phyloP scores from a whole-genome alignment of 1,284 basidiomycete species.

The Papiliotrema fonsecae region DNA sequence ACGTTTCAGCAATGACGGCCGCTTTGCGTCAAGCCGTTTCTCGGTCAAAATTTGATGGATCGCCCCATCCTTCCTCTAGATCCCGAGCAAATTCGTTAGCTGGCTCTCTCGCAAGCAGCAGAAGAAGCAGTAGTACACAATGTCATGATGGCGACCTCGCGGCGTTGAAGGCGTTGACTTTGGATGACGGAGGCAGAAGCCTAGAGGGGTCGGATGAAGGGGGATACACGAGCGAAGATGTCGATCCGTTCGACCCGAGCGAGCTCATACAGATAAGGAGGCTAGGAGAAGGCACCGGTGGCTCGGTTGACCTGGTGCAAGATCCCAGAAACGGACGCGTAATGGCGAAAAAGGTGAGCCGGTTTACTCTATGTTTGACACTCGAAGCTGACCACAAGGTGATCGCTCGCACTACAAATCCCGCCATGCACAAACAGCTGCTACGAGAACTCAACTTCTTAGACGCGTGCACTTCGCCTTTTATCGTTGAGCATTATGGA shows the following conservation, averaged over 20 bases:
- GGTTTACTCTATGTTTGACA: background rate
- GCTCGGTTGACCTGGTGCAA: constrained; percentile 86
- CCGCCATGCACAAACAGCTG: constrained; percentile 76
- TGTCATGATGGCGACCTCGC: constrained; percentile 8
- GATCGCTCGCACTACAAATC: constrained; percentile 89
- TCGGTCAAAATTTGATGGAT: constrained; percentile 18
- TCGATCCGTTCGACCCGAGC: constrained; percentile 43
- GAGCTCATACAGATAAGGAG: constrained; percentile 66
- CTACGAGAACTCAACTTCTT: constrained; percentile 89
- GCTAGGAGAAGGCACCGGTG: constrained; percentile 92
- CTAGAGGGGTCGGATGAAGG: constrained; percentile 3
- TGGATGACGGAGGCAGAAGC: constrained; percentile 8
- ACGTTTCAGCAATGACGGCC: constrained; percentile 35
- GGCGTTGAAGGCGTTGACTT: constrained; percentile 1
- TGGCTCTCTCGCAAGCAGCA: background rate
- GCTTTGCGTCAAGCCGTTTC: constrained; percentile 34
- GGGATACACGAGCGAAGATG: constrained; percentile 8
- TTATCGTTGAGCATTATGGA: constrained; percentile 90
- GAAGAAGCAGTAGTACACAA: constrained; percentile 8
- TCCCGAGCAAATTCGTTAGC: constrained; percentile 18
- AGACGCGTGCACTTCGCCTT: constrained; percentile 73
- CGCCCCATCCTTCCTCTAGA: constrained; percentile 13
- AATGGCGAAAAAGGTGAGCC: constrained; percentile 77
- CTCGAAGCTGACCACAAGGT: constrained; percentile 51
- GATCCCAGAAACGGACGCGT: constrained; percentile 70